Base-by-base conservation (phyloP, 1,284 basidiomycete species). In the Lentinus polychrous region DNA sequence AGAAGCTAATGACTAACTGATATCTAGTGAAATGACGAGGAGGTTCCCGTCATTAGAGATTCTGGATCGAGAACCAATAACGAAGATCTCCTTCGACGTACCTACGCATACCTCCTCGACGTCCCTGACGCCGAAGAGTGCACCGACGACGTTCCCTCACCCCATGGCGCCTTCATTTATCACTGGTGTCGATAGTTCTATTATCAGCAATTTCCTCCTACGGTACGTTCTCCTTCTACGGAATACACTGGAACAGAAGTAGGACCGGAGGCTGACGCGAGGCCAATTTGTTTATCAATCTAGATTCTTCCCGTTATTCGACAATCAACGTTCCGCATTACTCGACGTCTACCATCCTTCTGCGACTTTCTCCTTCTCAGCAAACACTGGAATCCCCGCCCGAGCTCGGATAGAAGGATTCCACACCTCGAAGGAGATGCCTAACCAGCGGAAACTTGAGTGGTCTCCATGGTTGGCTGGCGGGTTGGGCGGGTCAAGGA, bases 301-400 rank as follows among this genome's bases (percentile, higher is more conserved):
- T 55, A 92, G 91, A 52, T 95, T 86, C 67, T 95, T 96, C 68
- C 77, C 83, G 2, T 66, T 83, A 1, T 95, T 89, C 64, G 95
- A 99, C 66, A 75, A 71, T 23, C 79, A 89, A 55, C 82, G 95
- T 22, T 66, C 73, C 0, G 70, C 75, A 2, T 76, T 96, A 5
- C 58, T 79, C 33, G 75, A 86, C 41, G 91, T 76, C 6, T 99
- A 98, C 64, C 81, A 89, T 52, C 79, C 87, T 0, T 72, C 79
- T 34, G 89, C 94, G 11, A 93, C 91, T 8, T 94, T 97, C 61
- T 95, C 94, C 0, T 86, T 86, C 64, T 85, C 86, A 11, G 78
- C 81, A 56, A 93, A 94, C 63, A 93, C 93, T 2, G 64, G 73
- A 1, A 86, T 94, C 42, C 90, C 91, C 3, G 68, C 74, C 8